Evolutionary conservation across 495 filamentous ascomycete genomes (phyloP).

Genomic region (Neurospora sp.): DNA sequence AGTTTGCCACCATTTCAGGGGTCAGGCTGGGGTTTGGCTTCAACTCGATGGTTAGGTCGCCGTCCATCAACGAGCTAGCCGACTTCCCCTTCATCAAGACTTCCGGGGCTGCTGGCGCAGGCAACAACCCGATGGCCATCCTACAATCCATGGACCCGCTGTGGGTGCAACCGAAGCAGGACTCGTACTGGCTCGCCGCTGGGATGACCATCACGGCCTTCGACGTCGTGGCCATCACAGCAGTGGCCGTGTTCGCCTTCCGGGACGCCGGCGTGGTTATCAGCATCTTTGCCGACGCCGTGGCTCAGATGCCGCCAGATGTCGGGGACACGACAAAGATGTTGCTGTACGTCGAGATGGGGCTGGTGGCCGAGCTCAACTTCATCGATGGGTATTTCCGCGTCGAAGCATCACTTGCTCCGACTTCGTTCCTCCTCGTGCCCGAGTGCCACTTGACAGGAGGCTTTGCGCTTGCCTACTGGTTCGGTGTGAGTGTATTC

Average conservation of each 20-base stretch:
- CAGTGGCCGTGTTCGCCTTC: conserved; percentile 28
- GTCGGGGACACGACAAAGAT: not conserved
- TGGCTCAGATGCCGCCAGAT: conserved; percentile 23
- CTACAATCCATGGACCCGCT: not conserved
- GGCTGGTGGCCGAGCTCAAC: conserved; percentile 25
- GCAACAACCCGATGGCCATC: too few relatives aligned
- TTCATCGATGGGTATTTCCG: conserved; percentile 25
- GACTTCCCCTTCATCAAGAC: conserved; percentile 30
- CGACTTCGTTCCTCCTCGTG: conserved; percentile 32
- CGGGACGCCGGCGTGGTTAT: conserved; percentile 18
- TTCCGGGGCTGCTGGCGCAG: not conserved
- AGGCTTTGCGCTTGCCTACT: conserved; percentile 38
- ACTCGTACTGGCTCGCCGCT: conserved; percentile 30
- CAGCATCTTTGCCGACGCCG: conserved; percentile 30
- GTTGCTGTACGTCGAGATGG: conserved; percentile 33
- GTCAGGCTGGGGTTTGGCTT: conserved; percentile 38
- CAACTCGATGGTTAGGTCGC: conserved; percentile 26
- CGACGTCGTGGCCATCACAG: conserved; percentile 28
- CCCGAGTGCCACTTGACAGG: conserved; percentile 38
- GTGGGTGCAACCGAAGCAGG: conserved; percentile 14
- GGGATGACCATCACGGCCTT: conserved; percentile 35
- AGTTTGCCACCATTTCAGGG: conserved; percentile 30
- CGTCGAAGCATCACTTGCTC: conserved; percentile 33
- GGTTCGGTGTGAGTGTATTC: conserved; percentile 25
- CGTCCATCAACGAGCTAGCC: conserved; percentile 20